Percentiles rank a stretch among this genome's conserved stretches.
Evolutionary conservation across 148 eudicot genomes (phyloP).

Genomic region (Bassia scoparia): DNA sequence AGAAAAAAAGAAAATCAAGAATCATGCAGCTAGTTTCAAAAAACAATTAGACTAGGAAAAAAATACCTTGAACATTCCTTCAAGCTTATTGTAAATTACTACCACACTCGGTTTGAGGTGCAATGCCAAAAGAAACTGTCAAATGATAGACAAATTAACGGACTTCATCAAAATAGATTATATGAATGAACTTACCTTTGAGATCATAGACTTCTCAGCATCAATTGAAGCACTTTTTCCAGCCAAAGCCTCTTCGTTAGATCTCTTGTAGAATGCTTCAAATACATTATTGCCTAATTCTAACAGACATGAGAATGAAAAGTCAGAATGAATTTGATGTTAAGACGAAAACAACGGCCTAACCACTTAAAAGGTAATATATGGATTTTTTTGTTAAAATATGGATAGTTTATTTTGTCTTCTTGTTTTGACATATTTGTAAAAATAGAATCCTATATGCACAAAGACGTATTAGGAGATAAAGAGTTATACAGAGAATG

Average conservation of each 20-base stretch:
- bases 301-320: no score
- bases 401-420: no score
- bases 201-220: slow-evolving; percentile 98
- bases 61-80: slow-evolving; percentile 99
- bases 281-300: slow-evolving; percentile 87
- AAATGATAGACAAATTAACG: slow-evolving; percentile 11
- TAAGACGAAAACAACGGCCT: no score
- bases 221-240: slow-evolving; percentile 96
- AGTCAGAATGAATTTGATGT: no score
- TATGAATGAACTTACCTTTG: slow-evolving; percentile 48
- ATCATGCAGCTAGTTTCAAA: not conserved
- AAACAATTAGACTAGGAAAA: slow-evolving; percentile 8
- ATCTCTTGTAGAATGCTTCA: slow-evolving; percentile 97
- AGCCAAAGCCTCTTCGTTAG: slow-evolving; percentile 90
- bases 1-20: not conserved
- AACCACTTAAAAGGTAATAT: no score
- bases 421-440: no score
- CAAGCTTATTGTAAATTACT: slow-evolving; percentile 98
- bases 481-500: no score
- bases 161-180: not conserved
- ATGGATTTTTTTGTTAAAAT: no score
- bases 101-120: slow-evolving; percentile 98
- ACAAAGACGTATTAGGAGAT: no score
- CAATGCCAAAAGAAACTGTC: slow-evolving; percentile 29
- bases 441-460: no score